Evolutionary conservation across 2,329 filamentous ascomycete species (phyloP).

Genomic region (Gyromitra esculenta): DNA sequence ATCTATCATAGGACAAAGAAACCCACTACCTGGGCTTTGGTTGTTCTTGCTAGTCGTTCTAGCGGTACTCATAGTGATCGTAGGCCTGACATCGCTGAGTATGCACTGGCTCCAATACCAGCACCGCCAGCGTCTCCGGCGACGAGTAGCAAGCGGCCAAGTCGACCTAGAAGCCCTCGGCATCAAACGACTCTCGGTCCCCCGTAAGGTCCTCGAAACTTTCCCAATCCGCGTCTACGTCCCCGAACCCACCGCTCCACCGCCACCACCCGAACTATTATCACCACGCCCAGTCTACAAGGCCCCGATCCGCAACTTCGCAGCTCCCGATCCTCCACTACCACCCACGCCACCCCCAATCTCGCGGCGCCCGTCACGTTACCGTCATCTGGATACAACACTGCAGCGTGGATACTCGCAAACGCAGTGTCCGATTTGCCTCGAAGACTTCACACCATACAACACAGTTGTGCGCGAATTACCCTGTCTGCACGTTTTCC

Average conservation of each 20-base stretch:
- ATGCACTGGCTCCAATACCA: conserved; percentile 83
- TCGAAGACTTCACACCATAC: conserved; percentile 78
- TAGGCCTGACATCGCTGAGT: conserved; percentile 72
- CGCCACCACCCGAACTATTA: conserved; percentile 13
- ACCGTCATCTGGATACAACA: conserved; percentile 52
- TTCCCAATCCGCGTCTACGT: conserved; percentile 84
- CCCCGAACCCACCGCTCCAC: conserved; percentile 59
- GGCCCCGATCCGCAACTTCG: conserved; percentile 22
- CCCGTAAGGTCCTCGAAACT: conserved; percentile 73
- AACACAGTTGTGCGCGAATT: conserved; percentile 82
- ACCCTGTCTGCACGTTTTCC: conserved; percentile 91
- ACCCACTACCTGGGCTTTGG: conserved; percentile 78
- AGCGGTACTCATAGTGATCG: conserved; percentile 74
- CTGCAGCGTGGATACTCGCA: conserved; percentile 66
- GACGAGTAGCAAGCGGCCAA: conserved; percentile 78
- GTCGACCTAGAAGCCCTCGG: conserved; percentile 87
- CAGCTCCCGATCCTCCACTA: conserved; percentile 43
- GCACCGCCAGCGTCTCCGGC: conserved; percentile 73
- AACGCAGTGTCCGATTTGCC: conserved; percentile 87
- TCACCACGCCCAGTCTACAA: conserved; percentile 16
- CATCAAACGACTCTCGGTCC: conserved; percentile 82
- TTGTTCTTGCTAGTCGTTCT: conserved; percentile 77
- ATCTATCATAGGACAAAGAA: conserved; percentile 61
- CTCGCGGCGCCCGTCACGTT: conserved; percentile 29
- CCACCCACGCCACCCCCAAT: conserved; percentile 34